A percentile compares a stretch with the other conserved stretches of the same genome.
phyloP scores from a whole-genome alignment of 139 green algal genomes.

The Coelastrella sp. region DNA sequence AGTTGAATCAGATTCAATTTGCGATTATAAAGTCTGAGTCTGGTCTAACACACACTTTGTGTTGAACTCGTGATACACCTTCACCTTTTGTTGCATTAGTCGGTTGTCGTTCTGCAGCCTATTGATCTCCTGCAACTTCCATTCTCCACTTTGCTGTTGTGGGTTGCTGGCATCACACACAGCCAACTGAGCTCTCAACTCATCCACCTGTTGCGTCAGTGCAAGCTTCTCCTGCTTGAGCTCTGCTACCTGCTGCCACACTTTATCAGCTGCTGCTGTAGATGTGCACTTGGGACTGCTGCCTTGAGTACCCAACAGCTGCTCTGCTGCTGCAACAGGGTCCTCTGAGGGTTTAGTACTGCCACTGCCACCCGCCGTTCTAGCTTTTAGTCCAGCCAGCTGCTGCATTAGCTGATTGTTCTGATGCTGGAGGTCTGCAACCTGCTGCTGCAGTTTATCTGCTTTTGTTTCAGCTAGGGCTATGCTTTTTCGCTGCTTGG shows the following conservation, averaged over 20 bases:
- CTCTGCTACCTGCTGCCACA: not conserved
- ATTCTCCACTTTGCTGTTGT: not conserved
- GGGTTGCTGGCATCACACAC: not conserved
- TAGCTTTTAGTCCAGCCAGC: not conserved
- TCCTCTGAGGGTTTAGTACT: not conserved
- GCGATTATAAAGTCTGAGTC: too few species aligned
- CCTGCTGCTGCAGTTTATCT: not conserved
- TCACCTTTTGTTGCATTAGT: constrained; percentile 28
- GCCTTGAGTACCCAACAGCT: not conserved
- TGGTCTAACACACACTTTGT: too few species aligned
- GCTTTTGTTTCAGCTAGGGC: not conserved
- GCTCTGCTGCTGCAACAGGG: not conserved
- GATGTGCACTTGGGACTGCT: not conserved
- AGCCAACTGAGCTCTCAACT: not conserved
- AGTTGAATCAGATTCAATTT: too few species aligned
- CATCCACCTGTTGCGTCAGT: not conserved
- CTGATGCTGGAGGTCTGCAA: not conserved
- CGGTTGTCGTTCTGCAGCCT: constrained; percentile 28
- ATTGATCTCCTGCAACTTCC: constrained; percentile 47
- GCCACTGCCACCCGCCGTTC: not conserved
- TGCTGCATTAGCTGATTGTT: constrained; percentile 16
- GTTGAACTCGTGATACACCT: not conserved
- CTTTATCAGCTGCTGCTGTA: not conserved
- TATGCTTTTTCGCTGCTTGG: constrained; percentile 22
- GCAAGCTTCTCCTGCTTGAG: constrained; percentile 11